Conservation (phyloP, 495 filamentous ascomycete species). For the Ramalina intermedia region DNA sequence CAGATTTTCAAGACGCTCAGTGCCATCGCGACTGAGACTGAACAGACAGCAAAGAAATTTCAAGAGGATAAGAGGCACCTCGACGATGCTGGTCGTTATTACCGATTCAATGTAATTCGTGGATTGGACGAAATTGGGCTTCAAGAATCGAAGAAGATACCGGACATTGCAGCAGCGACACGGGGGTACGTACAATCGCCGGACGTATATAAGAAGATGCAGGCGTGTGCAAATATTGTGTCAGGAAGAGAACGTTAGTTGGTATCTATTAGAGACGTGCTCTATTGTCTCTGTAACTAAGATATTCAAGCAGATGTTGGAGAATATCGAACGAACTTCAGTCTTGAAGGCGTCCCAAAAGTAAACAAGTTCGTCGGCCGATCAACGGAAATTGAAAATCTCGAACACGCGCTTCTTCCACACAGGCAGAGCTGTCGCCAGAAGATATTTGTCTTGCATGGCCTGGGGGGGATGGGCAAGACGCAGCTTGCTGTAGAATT, state of each 20-base stretch:
- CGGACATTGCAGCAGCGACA: conserved; percentile 28
- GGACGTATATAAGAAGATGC: conserved; percentile 25
- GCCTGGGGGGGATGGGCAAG: conserved; percentile 27
- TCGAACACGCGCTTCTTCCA: conserved; percentile 12
- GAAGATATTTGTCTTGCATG: conserved; percentile 17
- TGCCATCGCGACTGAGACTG: conserved; percentile 27
- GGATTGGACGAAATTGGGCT: conserved; percentile 31
- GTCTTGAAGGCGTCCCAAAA: conserved; percentile 15
- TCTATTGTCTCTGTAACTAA: conserved; percentile 2
- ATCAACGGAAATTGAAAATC: conserved; percentile 12
- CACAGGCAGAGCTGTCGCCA: conserved; percentile 1
- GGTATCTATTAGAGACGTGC: neutral
- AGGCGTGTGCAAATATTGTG: conserved; percentile 20
- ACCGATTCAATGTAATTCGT: conserved; percentile 31
- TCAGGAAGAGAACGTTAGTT: conserved; percentile 4
- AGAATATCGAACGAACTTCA: conserved; percentile 10
- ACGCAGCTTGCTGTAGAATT: conserved; percentile 19
- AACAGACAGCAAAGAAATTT: conserved; percentile 28
- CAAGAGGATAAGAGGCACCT: conserved; percentile 24
- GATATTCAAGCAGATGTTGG: conserved; percentile 6
- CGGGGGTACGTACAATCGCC: conserved; percentile 24
- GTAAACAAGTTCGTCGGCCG: conserved; percentile 14
- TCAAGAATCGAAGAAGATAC: conserved; percentile 24
- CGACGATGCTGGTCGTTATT: conserved; percentile 22
- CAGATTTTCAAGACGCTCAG: conserved; percentile 18